phyloP scores from a whole-genome alignment of 352 stramenopile genomes.

The Pythium scleroteichum region DNA sequence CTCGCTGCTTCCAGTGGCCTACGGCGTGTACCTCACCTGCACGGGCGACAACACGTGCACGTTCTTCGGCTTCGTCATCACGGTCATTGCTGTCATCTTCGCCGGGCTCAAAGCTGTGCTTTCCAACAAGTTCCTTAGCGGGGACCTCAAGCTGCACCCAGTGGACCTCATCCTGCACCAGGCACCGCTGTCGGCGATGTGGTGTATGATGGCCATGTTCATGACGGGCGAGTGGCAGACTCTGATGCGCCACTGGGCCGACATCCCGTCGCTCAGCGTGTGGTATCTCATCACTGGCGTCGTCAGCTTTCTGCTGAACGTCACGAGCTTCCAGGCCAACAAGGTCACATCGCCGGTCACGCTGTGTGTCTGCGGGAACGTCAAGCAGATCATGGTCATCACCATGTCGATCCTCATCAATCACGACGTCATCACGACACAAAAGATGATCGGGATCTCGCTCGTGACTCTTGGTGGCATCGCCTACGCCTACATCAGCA shows the following conservation, averaged over 20 bases:
- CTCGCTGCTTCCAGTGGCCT: conserved; percentile 72
- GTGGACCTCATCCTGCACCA: conserved; percentile 93
- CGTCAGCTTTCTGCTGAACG: conserved; percentile 93
- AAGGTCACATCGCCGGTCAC: conserved; percentile 95
- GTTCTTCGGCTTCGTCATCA: conserved; percentile 88
- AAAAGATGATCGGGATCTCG: conserved; percentile 70
- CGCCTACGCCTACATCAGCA: conserved; percentile 80
- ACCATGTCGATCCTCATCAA: conserved; percentile 80
- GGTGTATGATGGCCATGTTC: conserved; percentile 85
- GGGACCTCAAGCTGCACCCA: conserved; percentile 92
- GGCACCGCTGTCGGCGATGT: conserved; percentile 90
- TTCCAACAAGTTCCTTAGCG: conserved; percentile 93
- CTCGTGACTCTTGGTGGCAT: conserved; percentile 66
- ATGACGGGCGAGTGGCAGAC: conserved; percentile 72
- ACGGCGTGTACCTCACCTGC: conserved; percentile 83
- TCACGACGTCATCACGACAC: conserved; percentile 63
- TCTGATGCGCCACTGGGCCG: conserved; percentile 66
- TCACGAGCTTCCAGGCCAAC: conserved; percentile 94
- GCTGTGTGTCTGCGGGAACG: conserved; percentile 92
- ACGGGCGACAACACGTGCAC: conserved; percentile 90
- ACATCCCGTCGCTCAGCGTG: conserved; percentile 50
- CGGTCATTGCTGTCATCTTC: conserved; percentile 86
- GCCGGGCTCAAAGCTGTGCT: conserved; percentile 92
- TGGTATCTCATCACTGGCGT: conserved; percentile 88
- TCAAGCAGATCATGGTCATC: conserved; percentile 93